phyloP scores from a whole-genome alignment of 495 filamentous ascomycete genomes.

The Acidiella bohemica region DNA sequence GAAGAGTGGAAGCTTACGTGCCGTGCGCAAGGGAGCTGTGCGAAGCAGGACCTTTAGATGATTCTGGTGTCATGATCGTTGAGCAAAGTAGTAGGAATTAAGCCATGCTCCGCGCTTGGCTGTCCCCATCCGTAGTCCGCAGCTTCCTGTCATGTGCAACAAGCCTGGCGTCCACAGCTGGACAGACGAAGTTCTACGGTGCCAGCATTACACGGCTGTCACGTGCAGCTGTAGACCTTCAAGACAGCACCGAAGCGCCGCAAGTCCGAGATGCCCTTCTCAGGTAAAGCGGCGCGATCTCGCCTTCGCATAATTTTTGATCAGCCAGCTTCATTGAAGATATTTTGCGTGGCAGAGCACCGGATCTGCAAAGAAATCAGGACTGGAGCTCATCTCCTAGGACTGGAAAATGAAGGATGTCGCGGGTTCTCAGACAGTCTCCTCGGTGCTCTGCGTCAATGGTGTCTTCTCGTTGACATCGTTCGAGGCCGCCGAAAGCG shows the following conservation, averaged over 20 bases:
- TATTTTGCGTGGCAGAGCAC: neutral
- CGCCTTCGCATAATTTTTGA: neutral
- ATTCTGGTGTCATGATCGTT: no score
- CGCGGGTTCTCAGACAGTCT: neutral
- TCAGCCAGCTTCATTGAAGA: neutral
- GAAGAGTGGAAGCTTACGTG: slow-evolving; percentile 35
- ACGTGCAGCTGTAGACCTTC: neutral
- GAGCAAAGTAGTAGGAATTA: no score
- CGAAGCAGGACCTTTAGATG: neutral
- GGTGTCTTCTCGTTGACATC: neutral
- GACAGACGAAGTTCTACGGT: no score
- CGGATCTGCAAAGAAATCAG: neutral
- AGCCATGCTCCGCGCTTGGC: no score
- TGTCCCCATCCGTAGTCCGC: no score
- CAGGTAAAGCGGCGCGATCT: no score
- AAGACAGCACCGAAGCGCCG: no score
- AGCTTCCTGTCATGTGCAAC: no score
- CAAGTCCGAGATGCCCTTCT: no score
- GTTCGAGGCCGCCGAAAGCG: neutral
- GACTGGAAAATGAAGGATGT: neutral
- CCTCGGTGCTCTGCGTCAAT: no score
- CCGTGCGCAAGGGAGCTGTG: neutral
- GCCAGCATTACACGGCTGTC: neutral
- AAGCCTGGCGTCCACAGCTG: no score
- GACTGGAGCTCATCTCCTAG: no score